phyloP scores from a whole-genome alignment of 2,329 filamentous ascomycete species.

The Exophiala oligosperma region DNA sequence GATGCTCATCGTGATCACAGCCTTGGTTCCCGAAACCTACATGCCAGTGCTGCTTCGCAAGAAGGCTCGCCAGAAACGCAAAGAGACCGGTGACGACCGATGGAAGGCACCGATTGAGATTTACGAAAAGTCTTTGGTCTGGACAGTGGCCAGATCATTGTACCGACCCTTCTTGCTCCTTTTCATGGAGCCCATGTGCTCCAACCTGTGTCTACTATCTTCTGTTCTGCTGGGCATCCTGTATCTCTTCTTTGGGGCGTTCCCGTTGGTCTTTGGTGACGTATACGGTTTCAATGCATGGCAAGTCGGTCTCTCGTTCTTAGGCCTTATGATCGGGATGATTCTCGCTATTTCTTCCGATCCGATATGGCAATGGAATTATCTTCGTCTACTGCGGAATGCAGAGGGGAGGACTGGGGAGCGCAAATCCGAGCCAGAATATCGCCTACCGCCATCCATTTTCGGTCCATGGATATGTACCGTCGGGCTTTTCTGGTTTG shows the following conservation, averaged over 20 bases:
- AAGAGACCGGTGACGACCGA: slow-evolving; percentile 68
- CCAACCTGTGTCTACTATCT: slow-evolving; percentile 42
- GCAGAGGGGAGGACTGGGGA: slow-evolving; percentile 36
- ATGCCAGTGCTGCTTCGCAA: slow-evolving; percentile 68
- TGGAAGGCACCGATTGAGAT: slow-evolving; percentile 73
- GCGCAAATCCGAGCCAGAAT: slow-evolving; percentile 75
- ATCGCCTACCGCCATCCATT: slow-evolving; percentile 73
- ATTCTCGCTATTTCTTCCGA: slow-evolving; percentile 45
- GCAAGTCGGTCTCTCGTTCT: slow-evolving; percentile 36
- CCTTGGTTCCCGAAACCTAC: slow-evolving; percentile 80
- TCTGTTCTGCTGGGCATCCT: slow-evolving; percentile 43
- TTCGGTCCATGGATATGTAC: slow-evolving; percentile 76
- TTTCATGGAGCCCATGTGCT: slow-evolving; percentile 44
- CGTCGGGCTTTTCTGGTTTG: slow-evolving; percentile 82
- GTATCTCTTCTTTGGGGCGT: slow-evolving; percentile 45
- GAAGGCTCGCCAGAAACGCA: slow-evolving; percentile 66
- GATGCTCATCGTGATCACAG: slow-evolving; percentile 60
- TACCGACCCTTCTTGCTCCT: slow-evolving; percentile 51
- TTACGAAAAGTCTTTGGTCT: slow-evolving; percentile 60
- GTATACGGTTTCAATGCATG: slow-evolving; percentile 41
- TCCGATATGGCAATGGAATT: slow-evolving; percentile 48
- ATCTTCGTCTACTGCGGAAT: slow-evolving; percentile 42
- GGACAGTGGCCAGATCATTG: slow-evolving; percentile 57
- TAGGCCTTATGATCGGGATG: slow-evolving; percentile 55
- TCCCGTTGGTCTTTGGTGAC: slow-evolving; percentile 43